Base-by-base conservation (phyloP, 768 basidiomycete genomes). In the Pleurotus pulmonarius region DNA sequence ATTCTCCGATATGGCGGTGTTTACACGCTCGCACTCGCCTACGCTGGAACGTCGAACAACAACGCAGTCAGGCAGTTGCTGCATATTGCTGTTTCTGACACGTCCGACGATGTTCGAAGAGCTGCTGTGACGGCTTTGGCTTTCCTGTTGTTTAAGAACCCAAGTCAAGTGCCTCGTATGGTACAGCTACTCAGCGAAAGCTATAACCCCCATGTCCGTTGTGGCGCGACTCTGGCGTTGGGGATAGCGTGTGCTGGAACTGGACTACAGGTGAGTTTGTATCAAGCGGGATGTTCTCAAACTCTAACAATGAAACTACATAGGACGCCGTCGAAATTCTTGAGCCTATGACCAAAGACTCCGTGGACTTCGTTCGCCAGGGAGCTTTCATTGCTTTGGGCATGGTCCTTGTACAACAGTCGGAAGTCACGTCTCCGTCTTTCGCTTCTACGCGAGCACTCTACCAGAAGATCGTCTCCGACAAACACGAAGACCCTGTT, bases 401-500 rank as follows among this genome's bases (percentile, higher is more conserved):
- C 24, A 96, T 98, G 93, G 85, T 99, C 63, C 86, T 98, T 37
- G 91, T 98, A 39, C 91, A 98, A 65, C 96, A 98, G 64, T 94
- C 93, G 41, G 95, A 98, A 66, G 87, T 92, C 0, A 86, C 90
- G 1, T 89, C 90, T 8, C 86, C 93, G 9, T 92, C 92, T 9
- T 76, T 92, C 58, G 83, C 88, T 2, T 75, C 88, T 1, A 90
- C 85, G 9, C 89, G 97, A 26, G 79, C 88, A n/a, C 79, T 92
- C 6, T 97, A 96, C 69, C 76, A 81, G 61, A 96, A 94, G 73
- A 90, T 98, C 40, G 83, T 97, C 56, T 79, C 83, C 5, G 94
- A 99, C 77, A 98, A 98, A 73, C 97, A 98, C 67, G 97, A 98
- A 74, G 97, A 99, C 68, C 92, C 95, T 5, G 93, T 98, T 89